Evolutionary conservation across 352 stramenopile genomes (phyloP).

Genomic region (Phytophthora cryptogea): DNA sequence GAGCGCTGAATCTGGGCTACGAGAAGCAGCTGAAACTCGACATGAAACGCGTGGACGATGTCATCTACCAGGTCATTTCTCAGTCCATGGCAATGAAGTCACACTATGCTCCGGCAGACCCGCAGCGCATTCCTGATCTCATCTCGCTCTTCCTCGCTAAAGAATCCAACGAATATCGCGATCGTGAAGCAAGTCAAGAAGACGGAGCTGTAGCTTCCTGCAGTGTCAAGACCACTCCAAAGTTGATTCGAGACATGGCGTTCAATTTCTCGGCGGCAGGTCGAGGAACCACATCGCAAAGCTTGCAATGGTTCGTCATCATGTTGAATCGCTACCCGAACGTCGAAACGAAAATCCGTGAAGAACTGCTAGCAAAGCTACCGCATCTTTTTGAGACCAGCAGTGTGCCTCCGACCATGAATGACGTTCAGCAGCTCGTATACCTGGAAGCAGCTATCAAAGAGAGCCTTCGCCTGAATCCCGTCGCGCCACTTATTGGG

Average conservation of each 20-base stretch:
- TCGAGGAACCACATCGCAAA: constrained; percentile 70
- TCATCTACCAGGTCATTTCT: constrained; percentile 51
- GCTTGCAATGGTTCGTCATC: constrained; percentile 71
- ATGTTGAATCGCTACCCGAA: constrained; percentile 69
- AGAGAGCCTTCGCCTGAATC: constrained; percentile 72
- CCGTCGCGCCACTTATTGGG: constrained; percentile 56
- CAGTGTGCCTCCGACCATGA: constrained; percentile 36
- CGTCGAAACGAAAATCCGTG: constrained; percentile 48
- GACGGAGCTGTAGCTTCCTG: constrained; percentile 10
- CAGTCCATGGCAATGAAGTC: constrained; percentile 43
- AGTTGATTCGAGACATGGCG: constrained; percentile 69
- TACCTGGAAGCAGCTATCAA: constrained; percentile 70
- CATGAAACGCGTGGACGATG: constrained; percentile 41
- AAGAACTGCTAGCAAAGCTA: constrained; percentile 48
- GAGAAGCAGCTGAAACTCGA: constrained; percentile 45
- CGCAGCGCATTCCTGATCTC: constrained; percentile 28
- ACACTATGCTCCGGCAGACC: neutral
- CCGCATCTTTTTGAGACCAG: constrained; percentile 37
- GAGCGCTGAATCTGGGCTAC: constrained; percentile 29
- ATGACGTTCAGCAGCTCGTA: constrained; percentile 51
- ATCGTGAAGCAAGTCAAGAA: constrained; percentile 13
- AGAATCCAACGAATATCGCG: constrained; percentile 38
- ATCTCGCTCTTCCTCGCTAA: constrained; percentile 51
- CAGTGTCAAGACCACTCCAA: constrained; percentile 29
- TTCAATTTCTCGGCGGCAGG: constrained; percentile 77